Percentiles rank a stretch among this genome's conserved stretches.
These are phyloP conservation scores for Ettlia oleoabundans DNA, from an alignment of 139 green algal genomes.

Conservation along the genomic window DNA sequence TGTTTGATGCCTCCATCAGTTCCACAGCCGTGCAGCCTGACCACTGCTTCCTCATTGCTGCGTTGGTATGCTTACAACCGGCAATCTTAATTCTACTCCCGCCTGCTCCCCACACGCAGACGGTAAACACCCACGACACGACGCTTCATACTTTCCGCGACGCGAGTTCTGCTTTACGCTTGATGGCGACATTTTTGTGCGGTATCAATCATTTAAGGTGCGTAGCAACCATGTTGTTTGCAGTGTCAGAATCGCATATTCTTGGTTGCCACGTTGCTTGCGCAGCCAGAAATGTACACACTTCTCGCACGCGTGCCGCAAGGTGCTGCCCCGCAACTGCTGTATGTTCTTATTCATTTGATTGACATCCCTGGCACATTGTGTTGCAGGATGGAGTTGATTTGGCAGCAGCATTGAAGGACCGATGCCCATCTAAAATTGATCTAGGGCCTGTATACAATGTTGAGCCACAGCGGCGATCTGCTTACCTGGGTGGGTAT, in stretches of 20 bases:
- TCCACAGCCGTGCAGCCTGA: not conserved
- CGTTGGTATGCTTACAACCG: too few species aligned
- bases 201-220: constrained; percentile 98
- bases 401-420: constrained; percentile 73
- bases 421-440: constrained; percentile 91
- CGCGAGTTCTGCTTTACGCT: constrained; percentile 99
- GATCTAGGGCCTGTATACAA: constrained; percentile 98
- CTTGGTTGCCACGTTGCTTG: not conserved
- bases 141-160: constrained; percentile 75
- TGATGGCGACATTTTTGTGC: constrained; percentile 96
- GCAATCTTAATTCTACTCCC: not conserved
- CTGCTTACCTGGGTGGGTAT: constrained; percentile 56
- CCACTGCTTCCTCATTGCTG: too few species aligned
- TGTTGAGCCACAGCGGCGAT: constrained; percentile 82
- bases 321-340: too few species aligned
- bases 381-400: constrained; percentile 72
- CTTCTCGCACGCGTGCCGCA: too few species aligned
- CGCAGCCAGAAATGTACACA: not conserved
- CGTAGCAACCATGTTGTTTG: not conserved
- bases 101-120: constrained; percentile 42
- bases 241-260: not conserved
- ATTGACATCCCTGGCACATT: not conserved
- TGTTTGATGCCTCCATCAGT: too few species aligned
- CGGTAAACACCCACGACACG: constrained; percentile 76
- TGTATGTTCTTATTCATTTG: too few species aligned